Evolutionary conservation across 768 basidiomycete genomes (phyloP).

Genomic region (Suillus occidentalis): DNA sequence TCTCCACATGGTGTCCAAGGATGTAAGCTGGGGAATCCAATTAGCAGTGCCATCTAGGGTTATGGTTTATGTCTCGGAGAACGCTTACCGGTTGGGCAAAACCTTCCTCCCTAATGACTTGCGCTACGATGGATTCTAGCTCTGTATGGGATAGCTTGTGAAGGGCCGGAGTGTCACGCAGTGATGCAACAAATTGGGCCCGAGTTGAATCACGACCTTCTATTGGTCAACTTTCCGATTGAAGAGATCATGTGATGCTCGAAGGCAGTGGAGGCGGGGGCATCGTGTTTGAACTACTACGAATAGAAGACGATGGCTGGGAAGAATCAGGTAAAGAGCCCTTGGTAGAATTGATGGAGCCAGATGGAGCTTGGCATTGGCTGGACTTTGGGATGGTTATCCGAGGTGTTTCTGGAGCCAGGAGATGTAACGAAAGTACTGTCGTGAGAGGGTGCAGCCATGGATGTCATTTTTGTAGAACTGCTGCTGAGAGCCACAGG

Average conservation of each 20-base stretch:
- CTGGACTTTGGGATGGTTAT: neutral
- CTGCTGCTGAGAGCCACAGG: constrained; percentile 8
- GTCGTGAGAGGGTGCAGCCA: constrained; percentile 27
- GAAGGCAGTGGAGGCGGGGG: constrained; percentile 33
- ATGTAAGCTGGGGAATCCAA: constrained; percentile 44
- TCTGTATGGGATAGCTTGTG: constrained; percentile 51
- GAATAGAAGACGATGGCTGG: constrained; percentile 30
- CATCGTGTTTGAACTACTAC: constrained; percentile 21
- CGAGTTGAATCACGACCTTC: constrained; percentile 10
- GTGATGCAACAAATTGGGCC: constrained; percentile 35
- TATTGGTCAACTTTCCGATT: neutral
- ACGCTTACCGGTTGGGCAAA: constrained; percentile 68
- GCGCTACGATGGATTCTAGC: constrained; percentile 57
- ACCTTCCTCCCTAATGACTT: constrained; percentile 72
- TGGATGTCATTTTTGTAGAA: neutral
- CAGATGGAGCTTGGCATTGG: neutral
- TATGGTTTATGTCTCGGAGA: neutral
- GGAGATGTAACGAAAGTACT: constrained; percentile 26
- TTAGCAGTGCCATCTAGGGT: constrained; percentile 4
- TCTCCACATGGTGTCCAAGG: constrained; percentile 53
- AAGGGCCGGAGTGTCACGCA: constrained; percentile 47
- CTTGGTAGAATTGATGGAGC: constrained; percentile 9
- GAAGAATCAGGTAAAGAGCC: constrained; percentile 34
- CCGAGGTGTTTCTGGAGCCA: constrained; percentile 24
- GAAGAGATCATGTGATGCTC: constrained; percentile 8